Base-by-base conservation (phyloP, 225 moss, liverwort and hornwort genomes). In the Climacium dendroides region DNA sequence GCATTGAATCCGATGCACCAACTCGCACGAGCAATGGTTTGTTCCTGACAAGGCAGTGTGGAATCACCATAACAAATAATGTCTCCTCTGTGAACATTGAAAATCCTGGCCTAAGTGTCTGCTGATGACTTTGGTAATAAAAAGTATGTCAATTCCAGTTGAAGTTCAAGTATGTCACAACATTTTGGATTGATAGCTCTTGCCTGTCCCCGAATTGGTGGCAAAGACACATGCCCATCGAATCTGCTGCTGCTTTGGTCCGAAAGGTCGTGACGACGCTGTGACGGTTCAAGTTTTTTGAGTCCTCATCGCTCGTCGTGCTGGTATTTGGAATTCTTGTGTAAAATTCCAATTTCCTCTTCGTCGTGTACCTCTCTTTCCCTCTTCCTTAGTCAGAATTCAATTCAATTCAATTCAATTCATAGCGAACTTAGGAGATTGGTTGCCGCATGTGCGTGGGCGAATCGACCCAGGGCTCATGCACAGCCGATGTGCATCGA, bases 381-480 rank as follows among this genome's bases (percentile, higher is more conserved):
- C 71, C 29, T 26, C 55, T 52, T 70, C 34, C 59, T 17, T 13
- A 32, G 70, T 61, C 28, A 79, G 10, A 62, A 80, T 54, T 79
- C 82, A 47, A 28, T 28, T 45, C 25, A 76, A 66, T 9, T 71
- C 55, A 76, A 66, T 9, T 71, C 55, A 53, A 62, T 11, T 71
- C 32, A 63, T 34, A 59, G 45, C 52, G 39, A 73, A 43, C 28
- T 73, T 24, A 87, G 87, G 74, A 84, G 48, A 87, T 84, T 85
- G 87, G 90, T 84, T 90, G 87, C 80, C 74, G 87, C 66, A 90
- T 87, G 87, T 84, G 90, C 80, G 83, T 87, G 57, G 80, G 87
- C 54, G 85, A 85, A 74, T 64, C 58, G 39, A 84, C 87, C 75
- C 84, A 85, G 84, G 90, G 66, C 57, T 87, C 90, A 58, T 80